Evolutionary conservation across 1,139 yeast species (phyloP).

Genomic region (Groenewaldozyma sp.): DNA sequence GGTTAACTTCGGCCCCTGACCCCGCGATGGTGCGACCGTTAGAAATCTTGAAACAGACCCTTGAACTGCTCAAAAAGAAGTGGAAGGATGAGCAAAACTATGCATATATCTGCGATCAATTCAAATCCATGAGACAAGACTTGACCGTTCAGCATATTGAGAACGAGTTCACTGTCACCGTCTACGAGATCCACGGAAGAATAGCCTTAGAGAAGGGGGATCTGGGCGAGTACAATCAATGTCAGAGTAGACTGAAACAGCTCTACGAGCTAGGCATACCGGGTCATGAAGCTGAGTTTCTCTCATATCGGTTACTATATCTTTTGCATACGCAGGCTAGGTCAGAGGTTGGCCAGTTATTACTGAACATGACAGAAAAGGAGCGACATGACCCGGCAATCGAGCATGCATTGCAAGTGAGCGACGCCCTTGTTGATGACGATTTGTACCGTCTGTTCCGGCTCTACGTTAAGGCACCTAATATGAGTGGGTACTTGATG

Average conservation of each 20-base stretch:
- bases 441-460: slow-evolving; percentile 50
- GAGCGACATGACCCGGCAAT: slow-evolving; percentile 28
- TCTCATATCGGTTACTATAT: slow-evolving; percentile 69
- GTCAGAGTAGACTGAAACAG: slow-evolving; percentile 68
- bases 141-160: slow-evolving; percentile 85
- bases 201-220: slow-evolving; percentile 78
- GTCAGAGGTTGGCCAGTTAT: slow-evolving; percentile 25
- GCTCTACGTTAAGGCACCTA: slow-evolving; percentile 35
- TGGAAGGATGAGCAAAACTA: slow-evolving; percentile 50
- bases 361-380: slow-evolving; percentile 23
- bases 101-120: slow-evolving; percentile 76
- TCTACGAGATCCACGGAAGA: slow-evolving; percentile 80
- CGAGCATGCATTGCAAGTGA: slow-evolving; percentile 37
- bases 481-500: slow-evolving; percentile 36
- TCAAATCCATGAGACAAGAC: slow-evolving; percentile 88
- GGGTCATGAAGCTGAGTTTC: slow-evolving; percentile 48
- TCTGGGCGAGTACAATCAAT: slow-evolving; percentile 90
- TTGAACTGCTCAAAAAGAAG: slow-evolving; percentile 46
- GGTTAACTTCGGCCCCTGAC: slow-evolving; percentile 88
- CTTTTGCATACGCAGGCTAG: slow-evolving; percentile 66
- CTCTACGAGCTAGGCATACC: slow-evolving; percentile 40
- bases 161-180: slow-evolving; percentile 64
- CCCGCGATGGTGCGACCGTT: slow-evolving; percentile 77
- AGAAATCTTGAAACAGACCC: slow-evolving; percentile 47
- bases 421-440: slow-evolving; percentile 34